Percentiles rank a stretch among this genome's conserved stretches.
Evolutionary conservation across 352 stramenopile genomes (phyloP).

Genomic region (Plasmopara viticola): DNA sequence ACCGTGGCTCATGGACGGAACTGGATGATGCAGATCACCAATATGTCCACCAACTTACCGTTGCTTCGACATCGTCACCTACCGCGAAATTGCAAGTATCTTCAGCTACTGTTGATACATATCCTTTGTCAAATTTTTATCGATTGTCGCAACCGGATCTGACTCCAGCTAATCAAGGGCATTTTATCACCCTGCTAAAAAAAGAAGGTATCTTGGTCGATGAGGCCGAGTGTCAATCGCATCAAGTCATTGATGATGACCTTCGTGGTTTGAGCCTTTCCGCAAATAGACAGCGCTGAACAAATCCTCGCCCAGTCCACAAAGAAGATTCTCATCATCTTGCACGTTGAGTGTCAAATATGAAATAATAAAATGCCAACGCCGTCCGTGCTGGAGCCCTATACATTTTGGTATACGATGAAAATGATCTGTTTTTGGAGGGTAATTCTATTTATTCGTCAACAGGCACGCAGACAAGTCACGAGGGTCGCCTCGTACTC

Average conservation of each 20-base stretch:
- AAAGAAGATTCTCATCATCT: too few species aligned
- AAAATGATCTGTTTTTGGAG: conserved; percentile 21
- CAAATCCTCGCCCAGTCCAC: background rate
- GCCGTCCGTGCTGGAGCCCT: too few species aligned
- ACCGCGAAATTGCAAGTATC: background rate
- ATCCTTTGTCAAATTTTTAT: conserved; percentile 7
- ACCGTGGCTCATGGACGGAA: conserved; percentile 30
- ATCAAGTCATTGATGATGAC: conserved; percentile 29
- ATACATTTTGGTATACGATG: conserved; percentile 1
- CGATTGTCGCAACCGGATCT: conserved; percentile 25
- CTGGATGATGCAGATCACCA: conserved; percentile 38
- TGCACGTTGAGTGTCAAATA: too few species aligned
- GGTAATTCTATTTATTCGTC: conserved; percentile 25
- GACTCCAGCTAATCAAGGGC: conserved; percentile 31
- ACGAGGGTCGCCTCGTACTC: conserved; percentile 3
- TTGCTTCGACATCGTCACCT: conserved; percentile 12
- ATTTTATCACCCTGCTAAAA: conserved; percentile 39
- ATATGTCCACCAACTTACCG: conserved; percentile 37
- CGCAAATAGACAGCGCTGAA: conserved; percentile 5
- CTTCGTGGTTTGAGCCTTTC: conserved; percentile 28
- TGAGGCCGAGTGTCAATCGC: conserved; percentile 33
- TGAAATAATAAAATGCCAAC: too few species aligned
- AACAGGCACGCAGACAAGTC: conserved; percentile 6
- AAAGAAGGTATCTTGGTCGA: conserved; percentile 43
- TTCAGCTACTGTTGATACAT: background rate